These are phyloP conservation scores for Vicia sativa DNA, from an alignment of 306 rosid species.

Conservation along the genomic window DNA sequence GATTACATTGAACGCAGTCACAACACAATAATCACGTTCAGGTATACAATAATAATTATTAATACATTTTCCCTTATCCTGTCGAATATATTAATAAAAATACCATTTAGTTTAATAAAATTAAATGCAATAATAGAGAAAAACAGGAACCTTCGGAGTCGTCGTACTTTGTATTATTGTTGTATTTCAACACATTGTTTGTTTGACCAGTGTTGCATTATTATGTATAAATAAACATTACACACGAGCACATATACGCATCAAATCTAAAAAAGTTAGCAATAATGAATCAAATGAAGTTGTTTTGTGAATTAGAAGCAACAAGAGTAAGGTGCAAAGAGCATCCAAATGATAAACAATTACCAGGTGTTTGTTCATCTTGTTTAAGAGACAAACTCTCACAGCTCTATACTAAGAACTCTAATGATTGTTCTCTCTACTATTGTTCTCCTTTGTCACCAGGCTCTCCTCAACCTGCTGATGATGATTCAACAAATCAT, in stretches of 20 bases:
- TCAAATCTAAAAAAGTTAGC: background rate
- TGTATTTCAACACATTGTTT: constrained; percentile 2
- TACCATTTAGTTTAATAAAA: background rate
- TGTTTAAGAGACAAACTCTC: constrained; percentile 64
- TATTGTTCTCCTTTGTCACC: constrained; percentile 16
- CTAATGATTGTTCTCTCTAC: background rate
- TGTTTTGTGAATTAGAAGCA: constrained; percentile 46
- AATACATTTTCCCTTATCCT: constrained; percentile 10
- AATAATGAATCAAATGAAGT: constrained; percentile 29
- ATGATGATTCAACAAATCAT: constrained; percentile 5
- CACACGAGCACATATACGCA: background rate
- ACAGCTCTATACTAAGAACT: constrained; percentile 36
- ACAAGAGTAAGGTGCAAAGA: constrained; percentile 44
- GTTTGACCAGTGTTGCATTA: too few relatives aligned
- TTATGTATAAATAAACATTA: constrained; percentile 28
- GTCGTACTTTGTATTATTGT: background rate
- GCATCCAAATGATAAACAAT: constrained; percentile 47
- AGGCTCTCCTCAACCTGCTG: constrained; percentile 23
- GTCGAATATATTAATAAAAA: background rate
- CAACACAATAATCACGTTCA: constrained; percentile 29
- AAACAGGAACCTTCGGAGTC: constrained; percentile 32
- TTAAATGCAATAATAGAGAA: constrained; percentile 1
- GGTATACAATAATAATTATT: background rate
- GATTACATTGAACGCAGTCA: constrained; percentile 43
- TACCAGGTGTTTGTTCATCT: constrained; percentile 62